phyloP scores from a whole-genome alignment of 2,329 filamentous ascomycete species.

The Cladophialophora exuberans region DNA sequence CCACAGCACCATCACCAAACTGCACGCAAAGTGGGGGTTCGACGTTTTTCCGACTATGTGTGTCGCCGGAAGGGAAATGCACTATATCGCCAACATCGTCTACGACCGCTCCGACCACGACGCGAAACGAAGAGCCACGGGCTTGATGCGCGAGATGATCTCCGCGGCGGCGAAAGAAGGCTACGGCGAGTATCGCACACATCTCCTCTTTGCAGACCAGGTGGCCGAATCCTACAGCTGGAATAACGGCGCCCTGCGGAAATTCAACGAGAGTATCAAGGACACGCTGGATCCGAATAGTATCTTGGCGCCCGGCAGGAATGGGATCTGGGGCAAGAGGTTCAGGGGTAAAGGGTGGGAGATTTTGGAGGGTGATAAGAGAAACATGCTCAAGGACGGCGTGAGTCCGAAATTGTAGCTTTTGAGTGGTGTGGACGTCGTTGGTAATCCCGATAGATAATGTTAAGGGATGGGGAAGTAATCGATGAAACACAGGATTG shows the following conservation, averaged over 20 bases:
- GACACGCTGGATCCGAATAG: conserved; percentile 55
- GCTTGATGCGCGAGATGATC: conserved; percentile 39
- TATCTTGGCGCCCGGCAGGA: conserved; percentile 52
- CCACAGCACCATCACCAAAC: conserved; percentile 35
- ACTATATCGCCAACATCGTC: conserved; percentile 41
- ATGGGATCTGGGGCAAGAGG: conserved; percentile 46
- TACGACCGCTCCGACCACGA: conserved; percentile 36
- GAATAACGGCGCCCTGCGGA: conserved; percentile 46
- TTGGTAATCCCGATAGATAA: background rate
- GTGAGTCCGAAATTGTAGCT: conserved; percentile 24
- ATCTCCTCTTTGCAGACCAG: conserved; percentile 51
- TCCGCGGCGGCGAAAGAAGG: conserved; percentile 46
- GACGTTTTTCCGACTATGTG: conserved; percentile 34
- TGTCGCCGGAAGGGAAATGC: conserved; percentile 38
- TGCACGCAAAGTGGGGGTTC: conserved; percentile 31
- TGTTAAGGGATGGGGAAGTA: background rate
- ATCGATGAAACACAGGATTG: background rate
- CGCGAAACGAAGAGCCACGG: conserved; percentile 35
- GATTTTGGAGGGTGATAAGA: conserved; percentile 25
- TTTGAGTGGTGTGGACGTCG: background rate
- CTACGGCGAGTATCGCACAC: conserved; percentile 53
- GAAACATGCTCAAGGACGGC: conserved; percentile 24
- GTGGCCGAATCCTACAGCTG: conserved; percentile 50
- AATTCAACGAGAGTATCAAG: conserved; percentile 51
- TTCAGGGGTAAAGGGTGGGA: conserved; percentile 27